These are phyloP conservation scores for Apodospora peruviana DNA, from an alignment of 495 filamentous ascomycete species.

Conservation along the genomic window DNA sequence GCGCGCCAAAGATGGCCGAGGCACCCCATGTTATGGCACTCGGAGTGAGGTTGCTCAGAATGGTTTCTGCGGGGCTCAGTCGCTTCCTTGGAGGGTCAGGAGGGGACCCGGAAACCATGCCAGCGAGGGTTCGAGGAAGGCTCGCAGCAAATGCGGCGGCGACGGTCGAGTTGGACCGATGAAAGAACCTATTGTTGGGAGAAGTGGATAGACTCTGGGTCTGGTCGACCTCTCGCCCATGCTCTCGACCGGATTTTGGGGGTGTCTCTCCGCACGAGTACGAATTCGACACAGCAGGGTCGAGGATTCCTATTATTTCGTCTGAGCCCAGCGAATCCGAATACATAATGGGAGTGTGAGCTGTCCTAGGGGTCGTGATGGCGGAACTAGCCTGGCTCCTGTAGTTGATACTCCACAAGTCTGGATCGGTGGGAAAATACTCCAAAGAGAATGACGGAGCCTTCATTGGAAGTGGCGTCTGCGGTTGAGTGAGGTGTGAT, in stretches of 20 bases:
- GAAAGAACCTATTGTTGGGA: slow-evolving; percentile 53
- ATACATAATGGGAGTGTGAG: slow-evolving; percentile 49
- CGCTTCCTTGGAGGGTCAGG: slow-evolving; percentile 60
- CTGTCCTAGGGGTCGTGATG: slow-evolving; percentile 54
- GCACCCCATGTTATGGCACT: slow-evolving; percentile 62
- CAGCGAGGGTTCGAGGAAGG: slow-evolving; percentile 65
- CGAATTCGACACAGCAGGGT: slow-evolving; percentile 46
- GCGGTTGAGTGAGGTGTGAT: slow-evolving; percentile 38
- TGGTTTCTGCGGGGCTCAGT: slow-evolving; percentile 60
- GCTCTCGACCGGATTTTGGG: slow-evolving; percentile 39
- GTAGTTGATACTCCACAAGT: slow-evolving; percentile 47
- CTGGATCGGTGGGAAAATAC: slow-evolving; percentile 61
- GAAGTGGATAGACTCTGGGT: slow-evolving; percentile 67
- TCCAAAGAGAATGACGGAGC: slow-evolving; percentile 60
- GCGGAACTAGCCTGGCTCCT: slow-evolving; percentile 43
- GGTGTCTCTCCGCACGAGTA: slow-evolving; percentile 64
- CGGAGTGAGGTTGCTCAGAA: slow-evolving; percentile 54
- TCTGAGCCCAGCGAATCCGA: slow-evolving; percentile 57
- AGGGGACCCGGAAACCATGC: slow-evolving; percentile 64
- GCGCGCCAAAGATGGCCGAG: slow-evolving; percentile 51
- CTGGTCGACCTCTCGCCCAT: slow-evolving; percentile 27
- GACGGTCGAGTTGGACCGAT: slow-evolving; percentile 51
- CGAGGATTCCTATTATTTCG: slow-evolving; percentile 44
- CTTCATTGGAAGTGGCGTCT: slow-evolving; percentile 58
- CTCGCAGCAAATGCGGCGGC: slow-evolving; percentile 63